Conservation (phyloP, 805 yeast genomes). For the Ascoidea asiatica region DNA sequence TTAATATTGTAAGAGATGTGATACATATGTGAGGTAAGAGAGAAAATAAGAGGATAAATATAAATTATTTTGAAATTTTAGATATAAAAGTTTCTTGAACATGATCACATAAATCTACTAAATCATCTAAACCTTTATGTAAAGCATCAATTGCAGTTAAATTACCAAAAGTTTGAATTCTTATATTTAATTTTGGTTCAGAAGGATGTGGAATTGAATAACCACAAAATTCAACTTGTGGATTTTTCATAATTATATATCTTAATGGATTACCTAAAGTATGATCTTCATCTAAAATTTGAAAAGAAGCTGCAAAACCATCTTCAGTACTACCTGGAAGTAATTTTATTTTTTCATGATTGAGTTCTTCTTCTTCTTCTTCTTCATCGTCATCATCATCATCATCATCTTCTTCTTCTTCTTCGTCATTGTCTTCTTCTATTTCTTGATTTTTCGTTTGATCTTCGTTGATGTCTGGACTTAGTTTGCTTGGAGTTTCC, state of each 20-base stretch:
- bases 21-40: too few species aligned
- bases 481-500: too few species aligned
- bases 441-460: neutral
- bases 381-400: conserved; percentile 15
- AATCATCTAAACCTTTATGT: conserved; percentile 80
- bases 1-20: too few species aligned
- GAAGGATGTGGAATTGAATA: conserved; percentile 98
- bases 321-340: conserved; percentile 87
- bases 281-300: conserved; percentile 88
- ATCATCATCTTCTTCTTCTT: conserved; percentile 10
- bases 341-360: conserved; percentile 43
- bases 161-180: conserved; percentile 85
- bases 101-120: conserved; percentile 68
- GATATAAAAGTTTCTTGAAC: conserved; percentile 71
- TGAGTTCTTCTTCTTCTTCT: conserved; percentile 34
- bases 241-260: conserved; percentile 92
- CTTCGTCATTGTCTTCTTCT: conserved; percentile 2
- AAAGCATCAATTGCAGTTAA: conserved; percentile 87
- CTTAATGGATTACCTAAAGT: conserved; percentile 90
- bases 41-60: too few species aligned
- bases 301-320: conserved; percentile 91
- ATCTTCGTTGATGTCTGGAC: too few species aligned
- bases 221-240: conserved; percentile 96
- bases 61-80: conserved; percentile 32
- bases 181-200: conserved; percentile 73